Conservation (phyloP, 2,329 filamentous ascomycete genomes). For the Tolypocladium cylindrosporum region DNA sequence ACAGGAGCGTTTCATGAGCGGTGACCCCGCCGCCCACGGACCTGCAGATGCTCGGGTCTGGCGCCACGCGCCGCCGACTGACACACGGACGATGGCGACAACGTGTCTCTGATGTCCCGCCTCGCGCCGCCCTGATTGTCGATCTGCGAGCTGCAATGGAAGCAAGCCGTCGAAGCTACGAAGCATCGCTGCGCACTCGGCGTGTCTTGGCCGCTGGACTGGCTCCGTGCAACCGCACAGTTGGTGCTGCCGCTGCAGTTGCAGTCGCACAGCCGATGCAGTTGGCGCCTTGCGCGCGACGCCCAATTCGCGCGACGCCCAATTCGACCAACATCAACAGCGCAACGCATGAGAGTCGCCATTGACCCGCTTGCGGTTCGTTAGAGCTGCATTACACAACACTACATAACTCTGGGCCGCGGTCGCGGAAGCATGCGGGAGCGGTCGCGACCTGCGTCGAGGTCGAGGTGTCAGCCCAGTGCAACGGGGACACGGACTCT, state of each 20-base stretch:
- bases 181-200: neutral
- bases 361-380: neutral
- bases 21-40: neutral
- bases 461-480: neutral
- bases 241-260: neutral
- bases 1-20: neutral
- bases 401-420: neutral
- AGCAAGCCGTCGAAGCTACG: neutral
- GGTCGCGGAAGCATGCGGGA: neutral
- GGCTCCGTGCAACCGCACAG: neutral
- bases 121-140: neutral
- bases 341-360: neutral
- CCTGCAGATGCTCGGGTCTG: neutral
- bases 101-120: neutral
- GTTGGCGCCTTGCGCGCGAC: too few relatives aligned
- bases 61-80: neutral
- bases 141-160: neutral
- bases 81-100: neutral
- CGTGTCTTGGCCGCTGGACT: neutral
- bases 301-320: neutral
- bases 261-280: neutral
- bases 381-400: neutral
- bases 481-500: neutral
- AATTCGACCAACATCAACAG: neutral
- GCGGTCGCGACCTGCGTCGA: neutral